Percentiles rank a stretch among this genome's conserved stretches.
phyloP scores from a whole-genome alignment of 768 basidiomycete species.

The Xerocomellus amylosporus region DNA sequence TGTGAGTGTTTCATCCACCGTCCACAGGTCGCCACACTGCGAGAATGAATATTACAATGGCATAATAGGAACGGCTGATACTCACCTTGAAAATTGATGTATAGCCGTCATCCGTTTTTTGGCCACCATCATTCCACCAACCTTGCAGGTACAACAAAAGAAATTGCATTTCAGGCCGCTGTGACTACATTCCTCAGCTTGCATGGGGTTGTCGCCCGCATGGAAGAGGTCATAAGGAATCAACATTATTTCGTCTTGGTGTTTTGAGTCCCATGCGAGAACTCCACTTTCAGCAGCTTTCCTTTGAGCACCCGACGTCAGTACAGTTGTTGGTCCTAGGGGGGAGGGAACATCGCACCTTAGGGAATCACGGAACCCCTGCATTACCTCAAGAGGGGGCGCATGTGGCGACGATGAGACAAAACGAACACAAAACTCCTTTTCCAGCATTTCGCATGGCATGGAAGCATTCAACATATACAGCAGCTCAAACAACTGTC shows the following conservation, averaged over 20 bases:
- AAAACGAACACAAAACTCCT: too few relatives aligned
- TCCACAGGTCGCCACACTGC: not conserved
- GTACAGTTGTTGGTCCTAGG: not conserved
- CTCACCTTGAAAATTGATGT: not conserved
- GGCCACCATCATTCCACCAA: not conserved
- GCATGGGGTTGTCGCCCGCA: not conserved
- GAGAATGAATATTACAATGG: not conserved
- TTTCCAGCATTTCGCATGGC: slow-evolving; percentile 21
- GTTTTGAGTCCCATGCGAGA: not conserved
- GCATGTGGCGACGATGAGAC: slow-evolving; percentile 35
- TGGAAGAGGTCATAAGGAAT: not conserved
- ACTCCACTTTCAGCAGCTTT: not conserved
- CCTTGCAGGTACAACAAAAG: not conserved
- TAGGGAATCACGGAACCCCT: not conserved
- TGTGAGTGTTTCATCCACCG: not conserved
- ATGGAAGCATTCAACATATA: slow-evolving; percentile 35
- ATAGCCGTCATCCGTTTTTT: not conserved
- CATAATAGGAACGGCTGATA: not conserved
- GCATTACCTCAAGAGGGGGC: slow-evolving; percentile 30
- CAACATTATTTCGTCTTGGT: not conserved
- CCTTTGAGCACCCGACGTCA: not conserved
- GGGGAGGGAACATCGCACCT: not conserved
- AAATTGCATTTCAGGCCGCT: not conserved
- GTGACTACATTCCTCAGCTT: too few relatives aligned
- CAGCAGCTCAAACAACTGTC: too few relatives aligned